These are phyloP conservation scores for Colletotrichum sp. DNA, from an alignment of 2,329 filamentous ascomycete species.

Conservation along the genomic window DNA sequence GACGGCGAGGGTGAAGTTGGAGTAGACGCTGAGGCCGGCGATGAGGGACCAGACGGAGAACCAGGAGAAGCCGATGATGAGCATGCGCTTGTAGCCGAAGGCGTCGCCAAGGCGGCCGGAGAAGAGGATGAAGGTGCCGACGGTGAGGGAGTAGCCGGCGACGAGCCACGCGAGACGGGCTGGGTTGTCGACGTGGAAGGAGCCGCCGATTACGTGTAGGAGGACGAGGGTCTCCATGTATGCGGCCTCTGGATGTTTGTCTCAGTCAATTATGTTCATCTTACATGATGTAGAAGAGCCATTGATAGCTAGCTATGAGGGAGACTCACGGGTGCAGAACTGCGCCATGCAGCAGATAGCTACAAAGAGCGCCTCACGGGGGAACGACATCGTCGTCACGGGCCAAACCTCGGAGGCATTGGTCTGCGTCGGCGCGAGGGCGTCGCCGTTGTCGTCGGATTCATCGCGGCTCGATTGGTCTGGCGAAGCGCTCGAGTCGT, in stretches of 20 bases:
- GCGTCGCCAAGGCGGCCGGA: conserved; percentile 63
- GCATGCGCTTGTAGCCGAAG: conserved; percentile 61
- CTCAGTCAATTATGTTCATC: not conserved
- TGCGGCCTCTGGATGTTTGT: conserved; percentile 33
- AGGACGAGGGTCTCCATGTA: conserved; percentile 25
- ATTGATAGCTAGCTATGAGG: not conserved
- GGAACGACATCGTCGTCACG: conserved; percentile 20
- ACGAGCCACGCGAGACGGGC: conserved; percentile 61
- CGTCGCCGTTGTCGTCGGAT: not conserved
- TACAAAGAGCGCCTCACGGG: conserved; percentile 42
- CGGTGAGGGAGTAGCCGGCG: conserved; percentile 61
- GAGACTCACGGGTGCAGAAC: conserved; percentile 10
- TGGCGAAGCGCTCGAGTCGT: not conserved
- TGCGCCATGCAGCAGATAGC: conserved; percentile 45
- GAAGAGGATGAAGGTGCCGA: conserved; percentile 63
- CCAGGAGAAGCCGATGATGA: conserved; percentile 61
- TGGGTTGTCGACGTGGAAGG: conserved; percentile 8
- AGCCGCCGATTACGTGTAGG: conserved; percentile 9
- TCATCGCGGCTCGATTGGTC: not conserved
- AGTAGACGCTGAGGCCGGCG: conserved; percentile 45
- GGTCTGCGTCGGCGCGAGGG: not conserved
- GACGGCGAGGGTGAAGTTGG: conserved; percentile 25
- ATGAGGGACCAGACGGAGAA: conserved; percentile 59
- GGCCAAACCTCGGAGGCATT: not conserved
- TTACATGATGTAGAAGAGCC: conserved; percentile 9